phyloP scores from a whole-genome alignment of 805 yeast genomes.

The Schwanniomyces yamadae region DNA sequence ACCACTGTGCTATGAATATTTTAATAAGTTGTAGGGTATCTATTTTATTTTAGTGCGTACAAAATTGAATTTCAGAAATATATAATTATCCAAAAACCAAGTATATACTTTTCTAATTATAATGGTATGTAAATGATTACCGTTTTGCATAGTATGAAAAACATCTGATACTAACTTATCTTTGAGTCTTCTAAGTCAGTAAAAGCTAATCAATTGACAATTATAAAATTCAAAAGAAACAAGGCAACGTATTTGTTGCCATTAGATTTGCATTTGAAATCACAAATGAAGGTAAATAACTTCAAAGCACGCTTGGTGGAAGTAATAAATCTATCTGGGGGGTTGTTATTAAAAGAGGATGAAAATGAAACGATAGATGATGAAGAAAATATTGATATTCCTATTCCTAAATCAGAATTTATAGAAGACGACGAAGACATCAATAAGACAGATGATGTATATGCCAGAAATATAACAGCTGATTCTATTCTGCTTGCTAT shows the following conservation, averaged over 20 bases:
- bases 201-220: constrained; percentile 15
- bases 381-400: constrained; percentile 26
- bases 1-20: no score
- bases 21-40: no score
- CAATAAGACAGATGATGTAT: constrained; percentile 6
- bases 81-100: no score
- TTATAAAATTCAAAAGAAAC: constrained; percentile 36
- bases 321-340: constrained; percentile 50
- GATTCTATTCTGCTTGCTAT: constrained; percentile 38
- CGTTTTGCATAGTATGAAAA: neutral
- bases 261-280: constrained; percentile 17
- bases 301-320: constrained; percentile 26
- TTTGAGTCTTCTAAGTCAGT: constrained; percentile 12
- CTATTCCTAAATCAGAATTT: constrained; percentile 39
- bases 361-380: constrained; percentile 21
- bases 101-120: neutral
- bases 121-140: constrained; percentile 11
- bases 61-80: no score
- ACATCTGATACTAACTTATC: constrained; percentile 4
- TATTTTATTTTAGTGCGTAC: no score
- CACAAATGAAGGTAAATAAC: constrained; percentile 16
- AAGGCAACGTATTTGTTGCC: constrained; percentile 32
- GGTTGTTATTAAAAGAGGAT: constrained; percentile 32
- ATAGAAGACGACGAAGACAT: constrained; percentile 13
- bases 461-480: constrained; percentile 7